phyloP scores from a whole-genome alignment of 768 basidiomycete genomes.

The Paxillus involutus region DNA sequence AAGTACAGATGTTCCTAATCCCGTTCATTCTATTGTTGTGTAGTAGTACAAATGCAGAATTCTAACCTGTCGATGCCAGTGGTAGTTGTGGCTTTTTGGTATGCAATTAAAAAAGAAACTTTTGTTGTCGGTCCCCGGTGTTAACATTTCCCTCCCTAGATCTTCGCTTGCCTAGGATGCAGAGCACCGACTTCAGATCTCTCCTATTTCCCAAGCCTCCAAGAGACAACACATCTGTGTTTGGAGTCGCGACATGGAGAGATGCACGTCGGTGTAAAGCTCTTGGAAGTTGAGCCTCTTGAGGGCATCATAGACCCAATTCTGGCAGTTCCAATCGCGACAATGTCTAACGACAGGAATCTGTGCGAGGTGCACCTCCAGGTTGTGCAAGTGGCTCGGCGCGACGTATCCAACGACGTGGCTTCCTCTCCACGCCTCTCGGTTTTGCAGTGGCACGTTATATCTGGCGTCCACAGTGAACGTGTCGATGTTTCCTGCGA shows the following conservation, averaged over 20 bases:
- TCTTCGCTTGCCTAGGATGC: not conserved
- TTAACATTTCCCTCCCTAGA: not conserved
- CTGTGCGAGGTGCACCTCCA: conserved; percentile 13
- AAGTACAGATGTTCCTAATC: too few species aligned
- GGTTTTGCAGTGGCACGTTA: conserved; percentile 2
- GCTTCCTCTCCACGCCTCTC: conserved; percentile 24
- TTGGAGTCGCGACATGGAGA: conserved; percentile 18
- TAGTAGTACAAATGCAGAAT: not conserved
- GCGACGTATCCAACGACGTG: conserved; percentile 23
- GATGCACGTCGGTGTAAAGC: conserved; percentile 12
- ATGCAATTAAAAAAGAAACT: not conserved
- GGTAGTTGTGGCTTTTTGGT: not conserved
- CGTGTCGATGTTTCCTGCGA: conserved; percentile 25
- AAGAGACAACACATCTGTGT: conserved; percentile 24
- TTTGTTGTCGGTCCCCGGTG: not conserved
- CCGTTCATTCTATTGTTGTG: not conserved
- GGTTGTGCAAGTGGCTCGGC: conserved; percentile 6
- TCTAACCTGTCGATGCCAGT: not conserved
- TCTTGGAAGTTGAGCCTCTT: conserved; percentile 2
- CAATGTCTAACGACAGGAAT: conserved; percentile 20
- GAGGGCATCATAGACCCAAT: conserved; percentile 27
- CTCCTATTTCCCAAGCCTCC: conserved; percentile 30
- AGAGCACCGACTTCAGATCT: conserved; percentile 15
- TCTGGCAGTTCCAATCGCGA: conserved; percentile 25
- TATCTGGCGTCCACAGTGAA: conserved; percentile 16